These are phyloP conservation scores for Arxiozyma slooffiae DNA, from an alignment of 1,139 yeast genomes.

Conservation along the genomic window DNA sequence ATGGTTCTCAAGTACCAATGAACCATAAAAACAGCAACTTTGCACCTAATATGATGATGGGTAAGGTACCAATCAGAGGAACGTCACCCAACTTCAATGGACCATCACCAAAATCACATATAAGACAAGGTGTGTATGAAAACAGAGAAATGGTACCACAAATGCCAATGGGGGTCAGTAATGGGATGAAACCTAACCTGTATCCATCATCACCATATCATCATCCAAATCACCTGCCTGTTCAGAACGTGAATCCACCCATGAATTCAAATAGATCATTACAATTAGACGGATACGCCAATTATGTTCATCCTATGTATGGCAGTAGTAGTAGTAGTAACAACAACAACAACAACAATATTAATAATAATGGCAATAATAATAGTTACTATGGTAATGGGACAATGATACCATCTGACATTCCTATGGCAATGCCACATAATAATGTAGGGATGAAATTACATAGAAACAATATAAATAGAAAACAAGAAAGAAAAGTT, in stretches of 20 bases:
- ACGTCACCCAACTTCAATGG: background rate
- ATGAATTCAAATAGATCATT: conserved; percentile 1
- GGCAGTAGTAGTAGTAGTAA: background rate
- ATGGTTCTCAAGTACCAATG: background rate
- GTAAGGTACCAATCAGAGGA: background rate
- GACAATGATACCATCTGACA: conserved; percentile 6
- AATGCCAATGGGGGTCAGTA: background rate
- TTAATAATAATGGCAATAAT: no score
- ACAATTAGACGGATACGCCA: conserved; percentile 5
- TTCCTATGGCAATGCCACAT: conserved; percentile 10
- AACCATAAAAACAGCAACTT: background rate
- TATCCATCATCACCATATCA: background rate
- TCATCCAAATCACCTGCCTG: background rate
- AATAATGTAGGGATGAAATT: conserved; percentile 16
- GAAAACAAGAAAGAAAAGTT: conserved; percentile 25
- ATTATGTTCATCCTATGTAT: conserved; percentile 2
- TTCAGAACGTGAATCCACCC: background rate
- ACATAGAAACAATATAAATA: conserved; percentile 24
- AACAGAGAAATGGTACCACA: background rate
- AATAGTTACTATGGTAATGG: no score
- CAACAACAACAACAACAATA: no score
- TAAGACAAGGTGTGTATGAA: background rate
- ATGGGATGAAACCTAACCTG: background rate
- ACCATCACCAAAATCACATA: background rate
- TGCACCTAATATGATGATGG: background rate